Base-by-base conservation (phyloP, 1,139 yeast species). In the Zygosaccharomyces pseudobailii region DNA sequence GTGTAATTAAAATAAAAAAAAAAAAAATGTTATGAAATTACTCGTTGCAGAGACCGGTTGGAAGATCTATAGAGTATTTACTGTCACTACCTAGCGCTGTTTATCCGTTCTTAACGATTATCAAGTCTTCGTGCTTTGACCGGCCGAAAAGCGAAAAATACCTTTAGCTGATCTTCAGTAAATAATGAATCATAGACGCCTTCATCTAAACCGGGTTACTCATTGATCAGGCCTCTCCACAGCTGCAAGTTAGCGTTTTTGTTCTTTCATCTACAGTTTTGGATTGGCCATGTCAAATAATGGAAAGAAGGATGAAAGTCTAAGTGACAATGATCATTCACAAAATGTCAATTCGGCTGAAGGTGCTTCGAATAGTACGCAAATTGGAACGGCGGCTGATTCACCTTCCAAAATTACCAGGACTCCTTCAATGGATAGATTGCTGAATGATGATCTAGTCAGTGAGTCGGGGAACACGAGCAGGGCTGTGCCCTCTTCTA, bases 371-470 rank as follows among this genome's bases (percentile, higher is more conserved):
- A 37, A 44, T 17, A 20, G 32, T 39, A 36, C 42, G 37, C 45
- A 47, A 17, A 40, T 31, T 28, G 42, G 39, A 23, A 31, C 35
- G 17, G 24, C 35, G 8, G 31, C 49, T 3, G 49, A 35, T 10
- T 45, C 45, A 21, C 45, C 49, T 7, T 38, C 44, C 20, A 48
- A 48, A 33, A 33, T 23, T 20, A 43, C 42, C 6, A 39, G 40
- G 36, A 48, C 49, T 13, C 47, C 46, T 28, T 49, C 50, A 19
- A 39, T 43, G 9, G 57, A 47, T 13, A 61, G 55, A 36, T 48
- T 48, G 4, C 40, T 57, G 24, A 68, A 67, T 46, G 71, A 66
- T 47, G 71, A 67, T 49, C 47, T 67, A 31, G 52, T 55, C n/a
- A 65, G 69, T 41, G 46, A 57, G n/a, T 50, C 57, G 32, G 62